These are phyloP conservation scores for Rhododendron mucronatum DNA, from an alignment of 148 eudicot genomes.

Conservation along the genomic window DNA sequence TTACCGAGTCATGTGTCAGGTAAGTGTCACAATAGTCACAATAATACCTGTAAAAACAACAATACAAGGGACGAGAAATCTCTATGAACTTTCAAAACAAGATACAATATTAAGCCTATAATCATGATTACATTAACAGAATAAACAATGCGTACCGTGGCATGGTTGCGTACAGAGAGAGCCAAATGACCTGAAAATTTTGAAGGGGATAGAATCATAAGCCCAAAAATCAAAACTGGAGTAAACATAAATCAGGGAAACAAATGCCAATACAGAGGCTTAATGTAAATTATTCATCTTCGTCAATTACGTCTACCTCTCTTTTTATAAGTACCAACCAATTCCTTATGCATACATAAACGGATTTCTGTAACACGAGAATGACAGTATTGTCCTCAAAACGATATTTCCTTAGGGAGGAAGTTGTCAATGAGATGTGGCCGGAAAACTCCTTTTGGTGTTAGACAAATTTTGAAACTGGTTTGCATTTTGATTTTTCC, in stretches of 20 bases:
- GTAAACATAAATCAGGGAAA: neutral
- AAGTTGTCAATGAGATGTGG: neutral
- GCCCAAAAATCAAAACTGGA: neutral
- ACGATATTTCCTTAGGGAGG: neutral
- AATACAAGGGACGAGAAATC: neutral
- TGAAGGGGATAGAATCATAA: neutral
- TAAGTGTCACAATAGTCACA: conserved; percentile 96
- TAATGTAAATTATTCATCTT: neutral
- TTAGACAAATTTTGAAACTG: neutral
- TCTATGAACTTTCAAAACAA: neutral
- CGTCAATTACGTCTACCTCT: neutral
- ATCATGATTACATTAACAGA: too few species aligned
- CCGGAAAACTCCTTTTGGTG: neutral
- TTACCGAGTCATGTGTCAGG: conserved; percentile 91
- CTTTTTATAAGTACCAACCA: neutral
- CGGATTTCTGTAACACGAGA: neutral
- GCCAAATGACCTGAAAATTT: conserved; percentile 1
- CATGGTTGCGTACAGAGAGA: conserved; percentile 1
- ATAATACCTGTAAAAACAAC: conserved; percentile 64
- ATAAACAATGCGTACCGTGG: conserved; percentile 6
- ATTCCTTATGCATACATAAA: neutral
- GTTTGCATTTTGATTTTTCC: too few species aligned
- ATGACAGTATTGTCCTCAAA: neutral
- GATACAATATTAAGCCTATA: neutral
- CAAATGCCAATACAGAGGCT: neutral